A percentile compares a stretch with the other conserved stretches of the same genome.
These are phyloP conservation scores for Leersia perrieri DNA, from an alignment of 176 grass and related monocot genomes.

Conservation along the genomic window DNA sequence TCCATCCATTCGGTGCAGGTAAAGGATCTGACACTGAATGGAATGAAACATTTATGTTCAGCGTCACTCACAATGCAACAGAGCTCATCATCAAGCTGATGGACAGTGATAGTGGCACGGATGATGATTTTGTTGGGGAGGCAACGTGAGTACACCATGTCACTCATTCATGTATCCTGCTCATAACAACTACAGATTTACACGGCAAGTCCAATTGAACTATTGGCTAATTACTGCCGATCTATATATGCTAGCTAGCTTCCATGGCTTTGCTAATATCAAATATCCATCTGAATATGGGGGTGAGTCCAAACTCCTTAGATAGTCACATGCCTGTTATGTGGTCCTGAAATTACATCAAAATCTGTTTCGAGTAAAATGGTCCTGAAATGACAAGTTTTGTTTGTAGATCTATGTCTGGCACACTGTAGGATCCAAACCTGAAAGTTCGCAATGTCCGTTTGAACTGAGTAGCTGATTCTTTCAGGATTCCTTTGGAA, in stretches of 20 bases:
- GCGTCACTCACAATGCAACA: constrained; percentile 37
- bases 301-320: not conserved
- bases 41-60: constrained; percentile 86
- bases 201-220: not conserved
- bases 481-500: constrained; percentile 56
- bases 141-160: constrained; percentile 54
- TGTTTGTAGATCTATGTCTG: not conserved
- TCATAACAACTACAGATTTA: not conserved
- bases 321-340: not conserved
- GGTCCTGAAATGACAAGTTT: not conserved
- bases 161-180: not conserved
- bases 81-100: constrained; percentile 75
- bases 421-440: not conserved
- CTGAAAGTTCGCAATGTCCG: not conserved
- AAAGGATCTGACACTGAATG: constrained; percentile 72
- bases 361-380: not conserved
- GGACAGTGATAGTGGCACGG: constrained; percentile 59
- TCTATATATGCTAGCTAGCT: not conserved
- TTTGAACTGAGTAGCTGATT: not conserved
- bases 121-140: constrained; percentile 71
- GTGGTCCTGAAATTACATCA: not conserved
- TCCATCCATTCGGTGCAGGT: constrained; percentile 36
- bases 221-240: not conserved
- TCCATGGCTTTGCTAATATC: not conserved
- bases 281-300: not conserved